phyloP scores from a whole-genome alignment of 192 early-diverging fungal genomes.

The Gonapodya sp. region DNA sequence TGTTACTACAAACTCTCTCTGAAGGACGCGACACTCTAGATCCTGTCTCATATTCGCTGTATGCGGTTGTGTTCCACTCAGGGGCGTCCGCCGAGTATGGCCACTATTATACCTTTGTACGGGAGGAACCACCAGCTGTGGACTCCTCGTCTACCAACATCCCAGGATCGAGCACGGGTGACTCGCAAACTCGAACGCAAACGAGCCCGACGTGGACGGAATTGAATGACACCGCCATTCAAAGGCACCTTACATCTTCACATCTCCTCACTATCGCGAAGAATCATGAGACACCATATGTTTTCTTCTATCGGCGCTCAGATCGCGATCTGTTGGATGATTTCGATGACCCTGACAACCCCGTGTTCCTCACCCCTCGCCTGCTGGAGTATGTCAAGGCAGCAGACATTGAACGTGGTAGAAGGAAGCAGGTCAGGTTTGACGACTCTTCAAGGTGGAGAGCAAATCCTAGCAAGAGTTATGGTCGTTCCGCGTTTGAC shows the following conservation, averaged over 20 bases:
- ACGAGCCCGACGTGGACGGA: neutral
- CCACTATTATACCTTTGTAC: constrained; percentile 40
- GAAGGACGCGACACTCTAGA: neutral
- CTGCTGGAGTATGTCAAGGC: neutral
- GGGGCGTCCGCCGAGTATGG: constrained; percentile 36
- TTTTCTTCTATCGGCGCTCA: constrained; percentile 26
- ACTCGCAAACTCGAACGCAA: neutral
- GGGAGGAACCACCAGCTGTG: constrained; percentile 17
- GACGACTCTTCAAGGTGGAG: neutral
- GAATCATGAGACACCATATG: constrained; percentile 29
- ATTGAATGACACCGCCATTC: neutral
- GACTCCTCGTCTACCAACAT: neutral
- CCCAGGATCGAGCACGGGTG: too few relatives aligned
- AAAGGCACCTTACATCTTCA: neutral
- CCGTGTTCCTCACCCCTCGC: neutral
- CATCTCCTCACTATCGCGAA: neutral
- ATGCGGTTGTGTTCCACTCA: constrained; percentile 35
- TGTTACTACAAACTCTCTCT: neutral
- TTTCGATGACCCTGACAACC: neutral
- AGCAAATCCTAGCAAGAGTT: neutral
- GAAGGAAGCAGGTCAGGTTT: neutral
- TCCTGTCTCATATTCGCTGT: constrained; percentile 23
- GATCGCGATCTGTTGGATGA: neutral
- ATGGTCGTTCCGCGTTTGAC: neutral
- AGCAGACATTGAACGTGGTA: neutral